phyloP scores from a whole-genome alignment of 1,139 yeast species.

The Pneumocystis murina region DNA sequence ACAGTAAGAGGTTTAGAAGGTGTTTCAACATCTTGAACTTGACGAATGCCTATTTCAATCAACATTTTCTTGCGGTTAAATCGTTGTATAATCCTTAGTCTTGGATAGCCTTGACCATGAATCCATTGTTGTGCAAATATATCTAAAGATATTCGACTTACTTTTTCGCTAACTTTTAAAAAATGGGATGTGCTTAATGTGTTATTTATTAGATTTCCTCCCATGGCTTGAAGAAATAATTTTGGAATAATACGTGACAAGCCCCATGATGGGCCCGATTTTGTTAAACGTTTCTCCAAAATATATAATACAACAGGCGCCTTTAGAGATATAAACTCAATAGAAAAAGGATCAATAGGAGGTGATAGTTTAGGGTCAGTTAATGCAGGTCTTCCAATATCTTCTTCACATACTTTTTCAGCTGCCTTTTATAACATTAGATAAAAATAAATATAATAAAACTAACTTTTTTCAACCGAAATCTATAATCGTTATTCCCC shows the following conservation, averaged over 20 bases:
- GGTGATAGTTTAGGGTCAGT: slow-evolving; percentile 50
- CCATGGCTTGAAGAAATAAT: slow-evolving; percentile 83
- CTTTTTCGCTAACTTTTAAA: slow-evolving; percentile 85
- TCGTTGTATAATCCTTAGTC: slow-evolving; percentile 72
- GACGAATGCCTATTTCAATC: slow-evolving; percentile 87
- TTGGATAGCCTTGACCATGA: slow-evolving; percentile 75
- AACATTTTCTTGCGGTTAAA: slow-evolving; percentile 88
- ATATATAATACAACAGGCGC: slow-evolving; percentile 78
- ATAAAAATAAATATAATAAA: background rate
- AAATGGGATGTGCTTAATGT: slow-evolving; percentile 69
- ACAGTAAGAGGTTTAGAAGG: slow-evolving; percentile 27
- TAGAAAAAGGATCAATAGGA: slow-evolving; percentile 52
- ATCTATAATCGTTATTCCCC: slow-evolving; percentile 75
- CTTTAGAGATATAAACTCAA: slow-evolving; percentile 55
- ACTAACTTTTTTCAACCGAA: slow-evolving; percentile 42
- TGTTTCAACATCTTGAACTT: slow-evolving; percentile 58
- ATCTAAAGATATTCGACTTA: slow-evolving; percentile 72
- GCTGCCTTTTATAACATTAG: slow-evolving; percentile 21
- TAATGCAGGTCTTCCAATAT: slow-evolving; percentile 69
- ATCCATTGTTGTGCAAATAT: slow-evolving; percentile 89
- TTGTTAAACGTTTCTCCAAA: slow-evolving; percentile 83
- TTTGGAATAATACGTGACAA: slow-evolving; percentile 83
- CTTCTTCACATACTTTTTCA: slow-evolving; percentile 54
- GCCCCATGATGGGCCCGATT: slow-evolving; percentile 88
- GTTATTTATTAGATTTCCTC: slow-evolving; percentile 79